Conservation (phyloP, 441 rosid species). For the Aquilaria agallochum region DNA sequence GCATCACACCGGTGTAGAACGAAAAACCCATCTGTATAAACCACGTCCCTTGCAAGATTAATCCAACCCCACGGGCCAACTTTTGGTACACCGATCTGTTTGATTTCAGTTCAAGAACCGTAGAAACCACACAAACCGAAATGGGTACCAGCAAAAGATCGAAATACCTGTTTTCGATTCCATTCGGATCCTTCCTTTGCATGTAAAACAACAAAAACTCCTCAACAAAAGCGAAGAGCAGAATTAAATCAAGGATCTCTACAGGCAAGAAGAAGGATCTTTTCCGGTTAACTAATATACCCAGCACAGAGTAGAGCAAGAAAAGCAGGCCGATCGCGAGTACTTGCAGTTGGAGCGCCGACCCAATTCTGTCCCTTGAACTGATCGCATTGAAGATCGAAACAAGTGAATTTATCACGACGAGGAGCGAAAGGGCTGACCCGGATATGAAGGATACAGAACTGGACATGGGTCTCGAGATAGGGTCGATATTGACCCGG, state of each 20-base stretch:
- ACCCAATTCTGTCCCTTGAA: constrained; percentile 60
- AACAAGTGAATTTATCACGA: constrained; percentile 45
- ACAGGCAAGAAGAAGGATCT: constrained; percentile 32
- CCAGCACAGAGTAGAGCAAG: constrained; percentile 44
- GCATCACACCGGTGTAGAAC: constrained; percentile 56
- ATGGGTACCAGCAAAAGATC: constrained; percentile 83
- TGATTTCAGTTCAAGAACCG: constrained; percentile 42
- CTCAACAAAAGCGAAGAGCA: constrained; percentile 67
- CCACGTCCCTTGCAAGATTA: constrained; percentile 88
- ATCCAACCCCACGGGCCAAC: constrained; percentile 65
- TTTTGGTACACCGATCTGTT: constrained; percentile 29
- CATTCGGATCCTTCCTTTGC: constrained; percentile 64
- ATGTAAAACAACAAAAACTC: constrained; percentile 67
- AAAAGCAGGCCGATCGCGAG: constrained; percentile 52
- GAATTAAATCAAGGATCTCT: constrained; percentile 39
- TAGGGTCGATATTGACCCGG: constrained; percentile 20
- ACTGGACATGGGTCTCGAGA: constrained; percentile 12
- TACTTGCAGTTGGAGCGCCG: constrained; percentile 60
- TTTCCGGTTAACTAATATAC: constrained; percentile 25
- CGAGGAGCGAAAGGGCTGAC: constrained; percentile 42
- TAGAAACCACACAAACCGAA: constrained; percentile 52
- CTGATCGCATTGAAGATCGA: constrained; percentile 47
- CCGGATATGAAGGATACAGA: constrained; percentile 20
- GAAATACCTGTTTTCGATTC: constrained; percentile 77
- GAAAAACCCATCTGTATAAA: constrained; percentile 90